Percentiles rank a stretch among this genome's conserved stretches.
Conservation (phyloP, 2,329 filamentous ascomycete genomes). For the Cladosporium sp. region DNA sequence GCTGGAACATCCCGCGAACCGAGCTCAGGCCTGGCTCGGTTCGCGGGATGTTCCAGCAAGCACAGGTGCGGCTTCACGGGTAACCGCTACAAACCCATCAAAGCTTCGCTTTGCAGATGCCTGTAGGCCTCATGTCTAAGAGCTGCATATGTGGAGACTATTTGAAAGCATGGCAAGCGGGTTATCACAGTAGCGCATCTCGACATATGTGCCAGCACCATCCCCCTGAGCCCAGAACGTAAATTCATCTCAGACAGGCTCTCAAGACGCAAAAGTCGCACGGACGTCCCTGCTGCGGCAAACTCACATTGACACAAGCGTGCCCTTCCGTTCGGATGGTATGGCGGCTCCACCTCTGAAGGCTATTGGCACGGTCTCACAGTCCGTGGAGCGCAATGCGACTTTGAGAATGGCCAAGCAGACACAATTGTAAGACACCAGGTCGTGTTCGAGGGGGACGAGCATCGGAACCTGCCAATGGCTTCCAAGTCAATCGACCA, state of each 20-base stretch:
- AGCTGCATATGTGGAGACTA: neutral
- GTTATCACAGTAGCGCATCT: neutral
- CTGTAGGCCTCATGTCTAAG: constrained; percentile 6
- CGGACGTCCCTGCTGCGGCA: neutral
- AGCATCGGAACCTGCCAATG: constrained; percentile 1
- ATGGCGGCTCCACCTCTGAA: neutral
- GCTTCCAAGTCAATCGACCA: neutral
- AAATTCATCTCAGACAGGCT: neutral
- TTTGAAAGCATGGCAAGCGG: neutral
- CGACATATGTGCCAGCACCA: neutral
- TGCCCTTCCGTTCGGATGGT: constrained; percentile 5
- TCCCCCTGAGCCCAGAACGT: neutral
- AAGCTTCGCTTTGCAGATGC: neutral
- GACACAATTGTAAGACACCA: constrained; percentile 5
- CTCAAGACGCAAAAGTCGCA: neutral
- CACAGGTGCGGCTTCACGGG: constrained; percentile 4
- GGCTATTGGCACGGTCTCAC: constrained; percentile 4
- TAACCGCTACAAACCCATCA: neutral
- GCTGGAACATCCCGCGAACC: no score
- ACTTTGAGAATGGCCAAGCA: neutral
- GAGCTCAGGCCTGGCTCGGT: constrained; percentile 9
- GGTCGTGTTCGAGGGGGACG: neutral
- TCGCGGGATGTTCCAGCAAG: constrained; percentile 8
- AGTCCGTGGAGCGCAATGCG: neutral
- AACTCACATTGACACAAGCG: neutral